Conservation (phyloP, 177 flowering plant species). For the Telopea speciosissima region DNA sequence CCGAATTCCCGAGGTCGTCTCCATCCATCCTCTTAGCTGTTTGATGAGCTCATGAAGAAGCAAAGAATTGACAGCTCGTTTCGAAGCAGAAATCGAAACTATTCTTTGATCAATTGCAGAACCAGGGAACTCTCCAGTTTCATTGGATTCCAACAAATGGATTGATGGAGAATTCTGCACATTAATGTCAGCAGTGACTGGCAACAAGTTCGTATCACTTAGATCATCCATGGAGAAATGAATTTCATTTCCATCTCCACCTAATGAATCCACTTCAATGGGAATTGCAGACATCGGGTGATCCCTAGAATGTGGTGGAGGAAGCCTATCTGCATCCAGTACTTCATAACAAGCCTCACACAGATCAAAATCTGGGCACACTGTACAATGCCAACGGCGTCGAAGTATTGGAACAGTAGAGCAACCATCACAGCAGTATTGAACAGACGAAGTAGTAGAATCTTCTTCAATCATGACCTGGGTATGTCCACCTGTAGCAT, state of each 20-base stretch:
- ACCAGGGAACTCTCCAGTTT: slow-evolving; percentile 64
- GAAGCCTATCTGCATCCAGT: slow-evolving; percentile 84
- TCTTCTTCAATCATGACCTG: slow-evolving; percentile 95
- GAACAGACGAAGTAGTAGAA: slow-evolving; percentile 86
- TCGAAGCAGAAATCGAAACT: slow-evolving; percentile 92
- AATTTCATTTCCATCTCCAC: slow-evolving; percentile 76
- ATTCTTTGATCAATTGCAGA: slow-evolving; percentile 52
- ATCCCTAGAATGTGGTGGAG: slow-evolving; percentile 92
- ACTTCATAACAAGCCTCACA: slow-evolving; percentile 97
- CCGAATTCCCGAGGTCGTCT: slow-evolving; percentile 66
- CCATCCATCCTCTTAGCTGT: slow-evolving; percentile 93
- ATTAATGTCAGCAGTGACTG: slow-evolving; percentile 34
- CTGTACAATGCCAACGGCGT: slow-evolving; percentile 95
- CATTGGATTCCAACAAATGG: slow-evolving; percentile 78
- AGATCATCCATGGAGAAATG: slow-evolving; percentile 69
- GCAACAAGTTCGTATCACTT: slow-evolving; percentile 47
- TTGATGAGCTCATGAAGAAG: slow-evolving; percentile 80
- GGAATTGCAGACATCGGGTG: slow-evolving; percentile 98
- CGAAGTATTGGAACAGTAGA: slow-evolving; percentile 94
- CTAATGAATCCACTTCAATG: slow-evolving; percentile 80
- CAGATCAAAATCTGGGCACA: slow-evolving; percentile 99
- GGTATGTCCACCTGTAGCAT: slow-evolving; percentile 49
- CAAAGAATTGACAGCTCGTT: slow-evolving; percentile 81
- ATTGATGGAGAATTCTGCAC: slow-evolving; percentile 63
- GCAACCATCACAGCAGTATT: slow-evolving; percentile 99